Evolutionary conservation across 345 rosid genomes (phyloP).

Genomic region (Eucalyptus polybractea): DNA sequence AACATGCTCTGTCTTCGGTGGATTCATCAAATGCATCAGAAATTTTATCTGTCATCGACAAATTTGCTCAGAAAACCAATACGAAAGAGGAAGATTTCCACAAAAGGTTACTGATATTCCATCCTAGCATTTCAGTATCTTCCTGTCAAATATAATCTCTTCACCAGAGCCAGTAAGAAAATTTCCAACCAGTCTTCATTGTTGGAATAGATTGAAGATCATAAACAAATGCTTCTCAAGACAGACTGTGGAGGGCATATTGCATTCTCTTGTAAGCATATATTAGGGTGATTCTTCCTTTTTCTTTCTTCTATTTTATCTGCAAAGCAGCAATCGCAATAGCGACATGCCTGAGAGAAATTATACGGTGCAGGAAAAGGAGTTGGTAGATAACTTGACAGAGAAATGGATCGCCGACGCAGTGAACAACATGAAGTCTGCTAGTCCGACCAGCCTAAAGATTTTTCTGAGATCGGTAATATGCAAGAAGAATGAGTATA

Average conservation of each 20-base stretch:
- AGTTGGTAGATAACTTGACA: background rate
- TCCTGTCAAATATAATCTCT: background rate
- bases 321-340: background rate
- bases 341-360: background rate
- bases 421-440: background rate
- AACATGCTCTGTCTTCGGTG: background rate
- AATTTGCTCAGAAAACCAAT: background rate
- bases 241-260: background rate
- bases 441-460: conserved; percentile 1
- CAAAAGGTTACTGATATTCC: background rate
- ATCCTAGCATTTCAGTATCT: background rate
- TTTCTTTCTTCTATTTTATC: background rate
- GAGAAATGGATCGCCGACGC: conserved; percentile 4
- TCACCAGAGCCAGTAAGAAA: background rate
- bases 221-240: conserved; percentile 6
- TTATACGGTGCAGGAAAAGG: background rate
- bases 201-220: background rate
- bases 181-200: background rate
- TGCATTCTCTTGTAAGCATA: background rate
- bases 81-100: background rate
- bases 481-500: background rate
- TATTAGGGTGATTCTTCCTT: background rate
- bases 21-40: background rate
- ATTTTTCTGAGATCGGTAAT: background rate
- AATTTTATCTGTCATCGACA: background rate